These are phyloP conservation scores for Colletotrichum cereale DNA, from an alignment of 2,329 filamentous ascomycete genomes.

Conservation along the genomic window DNA sequence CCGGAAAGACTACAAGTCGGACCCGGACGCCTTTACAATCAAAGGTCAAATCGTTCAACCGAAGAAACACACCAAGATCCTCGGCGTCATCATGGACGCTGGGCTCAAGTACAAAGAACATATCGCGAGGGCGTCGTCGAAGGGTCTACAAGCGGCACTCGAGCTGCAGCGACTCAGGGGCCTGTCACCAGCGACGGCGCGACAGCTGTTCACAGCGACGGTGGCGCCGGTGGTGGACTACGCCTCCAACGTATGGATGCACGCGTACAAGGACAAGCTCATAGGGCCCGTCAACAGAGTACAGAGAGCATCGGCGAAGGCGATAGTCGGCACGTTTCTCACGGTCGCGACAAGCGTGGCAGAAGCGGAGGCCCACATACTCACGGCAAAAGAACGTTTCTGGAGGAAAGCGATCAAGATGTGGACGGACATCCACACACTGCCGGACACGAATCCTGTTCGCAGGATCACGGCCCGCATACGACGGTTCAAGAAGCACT, in stretches of 20 bases:
- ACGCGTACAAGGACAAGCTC: too few species aligned
- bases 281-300: too few species aligned
- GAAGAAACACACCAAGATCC: background rate
- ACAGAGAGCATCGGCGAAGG: too few species aligned
- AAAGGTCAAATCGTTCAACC: background rate
- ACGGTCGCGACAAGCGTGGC: too few species aligned
- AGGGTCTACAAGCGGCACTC: background rate
- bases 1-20: background rate
- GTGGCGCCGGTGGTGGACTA: too few species aligned
- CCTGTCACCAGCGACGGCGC: too few species aligned
- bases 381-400: too few species aligned
- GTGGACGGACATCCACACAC: background rate
- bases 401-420: background rate
- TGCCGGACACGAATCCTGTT: background rate
- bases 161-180: background rate
- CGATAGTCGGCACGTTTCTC: too few species aligned
- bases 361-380: too few species aligned
- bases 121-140: background rate
- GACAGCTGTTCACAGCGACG: too few species aligned
- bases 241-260: too few species aligned
- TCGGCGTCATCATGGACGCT: too few species aligned
- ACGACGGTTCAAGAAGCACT: background rate
- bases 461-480: background rate
- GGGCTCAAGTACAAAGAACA: slow-evolving; percentile 1
- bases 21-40: background rate